phyloP scores from a whole-genome alignment of 2,329 filamentous ascomycete genomes.

The Neonectria punicea region DNA sequence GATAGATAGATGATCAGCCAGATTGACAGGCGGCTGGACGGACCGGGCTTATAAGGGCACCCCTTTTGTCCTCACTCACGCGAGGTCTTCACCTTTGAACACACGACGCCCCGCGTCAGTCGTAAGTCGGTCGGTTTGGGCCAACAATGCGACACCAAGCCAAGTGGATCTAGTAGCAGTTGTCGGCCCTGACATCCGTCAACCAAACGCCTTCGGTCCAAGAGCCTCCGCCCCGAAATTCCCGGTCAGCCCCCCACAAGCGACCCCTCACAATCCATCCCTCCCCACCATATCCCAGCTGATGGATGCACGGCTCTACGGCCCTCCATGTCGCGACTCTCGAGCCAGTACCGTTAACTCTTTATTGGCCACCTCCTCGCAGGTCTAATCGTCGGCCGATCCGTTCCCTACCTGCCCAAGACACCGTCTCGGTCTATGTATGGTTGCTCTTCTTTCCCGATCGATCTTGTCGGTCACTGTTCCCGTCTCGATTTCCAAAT shows the following conservation, averaged over 20 bases:
- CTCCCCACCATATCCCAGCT: conserved; percentile 22
- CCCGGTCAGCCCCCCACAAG: conserved; percentile 37
- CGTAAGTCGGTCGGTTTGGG: conserved; percentile 11
- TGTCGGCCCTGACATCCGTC: conserved; percentile 44
- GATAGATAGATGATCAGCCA: conserved; percentile 22
- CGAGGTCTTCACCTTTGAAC: background rate
- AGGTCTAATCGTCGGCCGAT: conserved; percentile 1
- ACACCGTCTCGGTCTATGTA: conserved; percentile 1
- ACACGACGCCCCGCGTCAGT: conserved; percentile 5
- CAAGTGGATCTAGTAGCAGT: conserved; percentile 37
- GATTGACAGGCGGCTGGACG: conserved; percentile 36
- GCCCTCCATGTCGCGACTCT: conserved; percentile 28
- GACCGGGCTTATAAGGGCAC: conserved; percentile 37
- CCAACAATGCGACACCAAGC: conserved; percentile 23
- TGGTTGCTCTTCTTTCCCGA: background rate
- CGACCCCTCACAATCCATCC: conserved; percentile 6
- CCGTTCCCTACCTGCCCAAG: background rate
- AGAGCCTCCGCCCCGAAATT: conserved; percentile 42
- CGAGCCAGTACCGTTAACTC: background rate
- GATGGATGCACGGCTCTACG: conserved; percentile 37
- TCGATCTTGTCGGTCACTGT: background rate
- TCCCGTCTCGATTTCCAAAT: background rate
- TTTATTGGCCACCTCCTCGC: background rate
- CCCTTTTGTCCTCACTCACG: conserved; percentile 19
- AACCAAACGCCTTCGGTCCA: conserved; percentile 30